Conservation (phyloP, 495 filamentous ascomycete species). For the Neurospora sp. region DNA sequence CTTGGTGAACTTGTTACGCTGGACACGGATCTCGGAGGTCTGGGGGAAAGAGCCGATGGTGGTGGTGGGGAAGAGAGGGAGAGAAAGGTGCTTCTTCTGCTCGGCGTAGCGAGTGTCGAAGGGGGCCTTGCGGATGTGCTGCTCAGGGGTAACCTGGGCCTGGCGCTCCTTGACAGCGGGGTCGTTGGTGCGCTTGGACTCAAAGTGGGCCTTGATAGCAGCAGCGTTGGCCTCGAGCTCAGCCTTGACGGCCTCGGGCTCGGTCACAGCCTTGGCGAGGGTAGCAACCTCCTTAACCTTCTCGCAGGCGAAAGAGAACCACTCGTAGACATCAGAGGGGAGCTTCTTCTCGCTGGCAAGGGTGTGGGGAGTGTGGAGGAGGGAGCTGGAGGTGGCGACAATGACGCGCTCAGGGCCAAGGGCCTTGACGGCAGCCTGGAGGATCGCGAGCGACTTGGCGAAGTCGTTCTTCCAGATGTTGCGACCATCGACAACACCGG, state of each 20-base stretch:
- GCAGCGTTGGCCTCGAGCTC: slow-evolving; percentile 91
- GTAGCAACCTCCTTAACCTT: slow-evolving; percentile 85
- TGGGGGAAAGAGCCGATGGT: slow-evolving; percentile 99
- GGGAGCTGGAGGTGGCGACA: slow-evolving; percentile 90
- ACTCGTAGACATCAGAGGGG: slow-evolving; percentile 80
- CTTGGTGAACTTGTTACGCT: slow-evolving; percentile 97
- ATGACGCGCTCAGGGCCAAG: slow-evolving; percentile 94
- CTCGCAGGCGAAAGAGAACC: slow-evolving; percentile 97
- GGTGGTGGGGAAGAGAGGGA: slow-evolving; percentile 96
- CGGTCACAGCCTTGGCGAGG: slow-evolving; percentile 92
- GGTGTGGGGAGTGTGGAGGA: slow-evolving; percentile 96
- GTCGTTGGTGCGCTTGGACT: slow-evolving; percentile 91
- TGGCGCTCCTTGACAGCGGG: slow-evolving; percentile 92
- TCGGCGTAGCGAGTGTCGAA: slow-evolving; percentile 75
- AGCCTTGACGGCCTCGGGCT: slow-evolving; percentile 72
- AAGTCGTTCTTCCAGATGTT: slow-evolving; percentile 99
- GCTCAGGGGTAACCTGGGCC: slow-evolving; percentile 65
- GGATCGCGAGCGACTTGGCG: slow-evolving; percentile 75
- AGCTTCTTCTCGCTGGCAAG: slow-evolving; percentile 96
- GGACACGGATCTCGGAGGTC: slow-evolving; percentile 93
- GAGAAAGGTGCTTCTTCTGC: slow-evolving; percentile 79
- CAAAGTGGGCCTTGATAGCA: slow-evolving; percentile 77
- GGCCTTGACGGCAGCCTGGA: slow-evolving; percentile 82
- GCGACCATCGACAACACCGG: slow-evolving; percentile 92
- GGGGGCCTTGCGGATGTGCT: slow-evolving; percentile 84